Conservation (phyloP, 768 basidiomycete genomes). For the Dioszegia crocea region DNA sequence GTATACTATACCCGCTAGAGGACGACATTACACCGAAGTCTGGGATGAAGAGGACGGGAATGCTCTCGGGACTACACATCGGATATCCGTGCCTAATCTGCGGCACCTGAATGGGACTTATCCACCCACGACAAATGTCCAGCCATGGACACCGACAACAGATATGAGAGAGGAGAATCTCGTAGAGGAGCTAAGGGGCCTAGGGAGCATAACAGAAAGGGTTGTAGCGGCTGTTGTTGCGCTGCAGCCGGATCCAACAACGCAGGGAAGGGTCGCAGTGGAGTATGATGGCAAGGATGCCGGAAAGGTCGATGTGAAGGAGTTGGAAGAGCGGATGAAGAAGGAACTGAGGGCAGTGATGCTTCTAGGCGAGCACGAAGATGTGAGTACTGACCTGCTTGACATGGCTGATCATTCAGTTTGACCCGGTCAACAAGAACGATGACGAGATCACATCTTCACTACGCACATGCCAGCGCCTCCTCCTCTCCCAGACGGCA, state of each 20-base stretch:
- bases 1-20: slow-evolving; percentile 78
- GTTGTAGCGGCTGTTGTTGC: slow-evolving; percentile 45
- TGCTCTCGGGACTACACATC: slow-evolving; percentile 35
- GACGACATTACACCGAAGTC: slow-evolving; percentile 77
- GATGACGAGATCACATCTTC: slow-evolving; percentile 85
- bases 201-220: slow-evolving; percentile 83
- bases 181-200: slow-evolving; percentile 68
- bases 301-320: slow-evolving; percentile 60
- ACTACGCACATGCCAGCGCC: slow-evolving; percentile 78
- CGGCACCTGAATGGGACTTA: slow-evolving; percentile 18
- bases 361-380: slow-evolving; percentile 53
- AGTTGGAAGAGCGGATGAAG: slow-evolving; percentile 52
- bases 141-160: slow-evolving; percentile 51
- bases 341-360: slow-evolving; percentile 52
- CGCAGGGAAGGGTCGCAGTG: slow-evolving; percentile 41
- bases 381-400: slow-evolving; percentile 56
- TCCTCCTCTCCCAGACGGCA: slow-evolving; percentile 69
- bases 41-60: slow-evolving; percentile 85
- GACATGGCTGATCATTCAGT: slow-evolving; percentile 21
- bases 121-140: slow-evolving; percentile 3
- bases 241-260: slow-evolving; percentile 10
- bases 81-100: slow-evolving; percentile 30
- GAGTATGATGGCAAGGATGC: slow-evolving; percentile 54
- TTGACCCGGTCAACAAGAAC: slow-evolving; percentile 57
- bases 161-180: slow-evolving; percentile 70